These are phyloP conservation scores for Chaetomiaceae sp. DNA, from an alignment of 2,329 filamentous ascomycete species.

Conservation along the genomic window DNA sequence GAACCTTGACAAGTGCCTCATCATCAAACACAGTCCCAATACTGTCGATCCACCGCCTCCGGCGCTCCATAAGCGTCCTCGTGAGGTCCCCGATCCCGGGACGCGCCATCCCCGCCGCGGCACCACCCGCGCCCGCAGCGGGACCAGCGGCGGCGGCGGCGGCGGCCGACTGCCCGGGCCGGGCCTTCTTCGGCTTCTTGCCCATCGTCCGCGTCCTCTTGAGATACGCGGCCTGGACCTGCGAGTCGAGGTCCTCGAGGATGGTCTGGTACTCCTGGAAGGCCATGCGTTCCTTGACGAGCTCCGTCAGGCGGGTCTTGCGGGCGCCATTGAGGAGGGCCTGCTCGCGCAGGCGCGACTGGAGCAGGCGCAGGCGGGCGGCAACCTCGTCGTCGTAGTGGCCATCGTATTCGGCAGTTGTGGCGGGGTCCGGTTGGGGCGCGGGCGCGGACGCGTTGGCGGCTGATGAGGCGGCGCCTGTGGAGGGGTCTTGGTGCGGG, in stretches of 20 bases:
- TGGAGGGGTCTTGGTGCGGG: slow-evolving; percentile 24
- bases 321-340: slow-evolving; percentile 85
- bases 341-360: slow-evolving; percentile 75
- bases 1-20: slow-evolving; percentile 69
- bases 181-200: slow-evolving; percentile 87
- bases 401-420: slow-evolving; percentile 70
- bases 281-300: slow-evolving; percentile 89
- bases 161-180: slow-evolving; percentile 54
- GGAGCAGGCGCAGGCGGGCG: slow-evolving; percentile 78
- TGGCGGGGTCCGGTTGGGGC: slow-evolving; percentile 24
- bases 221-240: slow-evolving; percentile 90
- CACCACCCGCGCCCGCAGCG: slow-evolving; percentile 41
- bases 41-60: slow-evolving; percentile 81
- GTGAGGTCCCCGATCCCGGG: slow-evolving; percentile 87
- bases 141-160: slow-evolving; percentile 40
- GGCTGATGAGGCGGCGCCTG: background rate
- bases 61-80: slow-evolving; percentile 85
- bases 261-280: slow-evolving; percentile 97
- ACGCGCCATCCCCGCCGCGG: slow-evolving; percentile 59
- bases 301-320: slow-evolving; percentile 78
- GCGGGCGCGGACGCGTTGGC: background rate
- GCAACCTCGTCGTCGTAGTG: slow-evolving; percentile 94
- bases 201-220: slow-evolving; percentile 93
- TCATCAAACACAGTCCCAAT: slow-evolving; percentile 89
- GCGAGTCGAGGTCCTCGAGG: slow-evolving; percentile 89